Base-by-base conservation (phyloP, 2,329 filamentous ascomycete species). In the Alternaria longipes region DNA sequence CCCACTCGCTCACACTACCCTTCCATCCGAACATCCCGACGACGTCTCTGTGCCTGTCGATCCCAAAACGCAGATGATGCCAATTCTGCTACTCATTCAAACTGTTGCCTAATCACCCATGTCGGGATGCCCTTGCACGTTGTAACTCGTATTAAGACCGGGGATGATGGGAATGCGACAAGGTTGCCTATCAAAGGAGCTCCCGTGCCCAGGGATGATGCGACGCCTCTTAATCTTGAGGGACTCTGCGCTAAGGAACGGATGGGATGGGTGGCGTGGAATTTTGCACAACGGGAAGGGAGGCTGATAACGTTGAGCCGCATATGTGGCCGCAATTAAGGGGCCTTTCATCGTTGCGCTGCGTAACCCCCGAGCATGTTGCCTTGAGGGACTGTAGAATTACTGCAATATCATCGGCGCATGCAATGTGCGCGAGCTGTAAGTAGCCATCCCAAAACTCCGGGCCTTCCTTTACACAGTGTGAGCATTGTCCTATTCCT, bases 271-370 rank as follows among this genome's bases (percentile, higher is more conserved):
- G 12, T 36, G 16, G 45, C 28, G 34, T 49, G 45, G 28, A 34
- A 34, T 28, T 49, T 49, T 49, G 30, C 30, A 38, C 28, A n/a
- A 32, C 16, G 49, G 59, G 53, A 58, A 62, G 36, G 52, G 63
- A 63, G 63, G 61, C 63, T 66, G 58, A 66, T 51, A 63, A 62
- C 49, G 55, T 51, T 62, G 65, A 69, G 68, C 68, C 68, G 65
- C 66, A 70, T 67, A 54, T 44, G 54, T 60, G 59, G 59, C 59
- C 62, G 62, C 62, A 36, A 50, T 42, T 24, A 38, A 34, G 18
- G 26, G 47, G 32, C 22, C 8, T 36, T 36, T 40, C 30, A 12
- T 40, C n/a, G 20, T 28, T n/a, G 16, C 22, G 16, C 30, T 22
- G 30, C 30, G 14, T 20, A 18, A 36, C 18, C 46, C 20, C 24